Evolutionary conservation across 2,329 filamentous ascomycete genomes (phyloP).

Genomic region (Lojkania enalia): DNA sequence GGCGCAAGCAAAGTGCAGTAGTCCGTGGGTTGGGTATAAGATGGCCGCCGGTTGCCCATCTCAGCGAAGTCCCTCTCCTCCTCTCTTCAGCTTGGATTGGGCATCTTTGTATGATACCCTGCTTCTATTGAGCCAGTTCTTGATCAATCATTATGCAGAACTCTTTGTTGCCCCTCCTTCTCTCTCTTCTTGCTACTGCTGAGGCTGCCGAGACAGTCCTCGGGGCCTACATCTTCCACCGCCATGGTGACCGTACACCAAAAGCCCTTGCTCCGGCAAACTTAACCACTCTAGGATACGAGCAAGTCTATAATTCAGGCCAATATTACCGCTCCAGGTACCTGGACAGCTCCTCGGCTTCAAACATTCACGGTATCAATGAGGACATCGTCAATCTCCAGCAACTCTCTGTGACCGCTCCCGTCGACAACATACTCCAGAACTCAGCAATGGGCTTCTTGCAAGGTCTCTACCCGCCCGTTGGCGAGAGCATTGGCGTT

Average conservation of each 20-base stretch:
- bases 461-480: conserved; percentile 85
- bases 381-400: conserved; percentile 66
- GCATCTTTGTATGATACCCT: too few species aligned
- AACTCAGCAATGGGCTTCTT: conserved; percentile 79
- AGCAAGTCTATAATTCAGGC: conserved; percentile 73
- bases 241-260: conserved; percentile 85
- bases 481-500: conserved; percentile 50
- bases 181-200: conserved; percentile 31
- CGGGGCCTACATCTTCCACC: conserved; percentile 83
- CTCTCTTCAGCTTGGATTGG: too few species aligned
- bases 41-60: not conserved
- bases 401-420: conserved; percentile 73
- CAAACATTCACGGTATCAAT: conserved; percentile 68
- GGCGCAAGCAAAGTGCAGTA: not conserved
- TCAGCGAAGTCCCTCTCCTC: not conserved
- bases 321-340: conserved; percentile 77
- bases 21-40: not conserved
- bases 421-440: conserved; percentile 76
- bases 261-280: conserved; percentile 72
- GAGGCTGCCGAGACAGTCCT: conserved; percentile 67
- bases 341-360: conserved; percentile 63
- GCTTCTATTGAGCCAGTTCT: not conserved
- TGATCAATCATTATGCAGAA: conserved; percentile 31
- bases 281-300: conserved; percentile 78
- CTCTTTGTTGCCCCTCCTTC: conserved; percentile 23